Conservation (phyloP, 2,329 filamentous ascomycete species). For the Scedosporium aurantiacum region DNA sequence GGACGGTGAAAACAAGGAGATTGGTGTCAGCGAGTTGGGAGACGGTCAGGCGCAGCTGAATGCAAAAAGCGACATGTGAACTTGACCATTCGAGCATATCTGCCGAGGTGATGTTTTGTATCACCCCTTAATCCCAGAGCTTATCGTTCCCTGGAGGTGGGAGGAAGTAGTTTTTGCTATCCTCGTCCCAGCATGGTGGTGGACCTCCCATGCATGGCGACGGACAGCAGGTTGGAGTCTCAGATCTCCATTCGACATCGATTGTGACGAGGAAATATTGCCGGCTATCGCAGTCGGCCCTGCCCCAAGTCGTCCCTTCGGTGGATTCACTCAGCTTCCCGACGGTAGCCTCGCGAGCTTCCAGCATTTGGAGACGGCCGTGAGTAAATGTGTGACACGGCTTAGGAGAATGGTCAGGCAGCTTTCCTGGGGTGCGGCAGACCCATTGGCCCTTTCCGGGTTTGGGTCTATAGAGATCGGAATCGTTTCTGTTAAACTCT, state of each 20-base stretch:
- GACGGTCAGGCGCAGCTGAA: no score
- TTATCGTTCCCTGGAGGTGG: not conserved
- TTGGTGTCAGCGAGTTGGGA: no score
- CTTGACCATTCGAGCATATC: not conserved
- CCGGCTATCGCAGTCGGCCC: constrained; percentile 19
- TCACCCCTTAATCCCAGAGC: not conserved
- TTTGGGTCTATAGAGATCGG: constrained; percentile 15
- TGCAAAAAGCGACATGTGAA: not conserved
- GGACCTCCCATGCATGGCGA: not conserved
- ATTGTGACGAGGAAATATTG: not conserved
- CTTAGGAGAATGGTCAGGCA: constrained; percentile 11
- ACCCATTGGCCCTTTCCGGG: constrained; percentile 20
- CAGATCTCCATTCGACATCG: not conserved
- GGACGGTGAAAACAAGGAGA: not conserved
- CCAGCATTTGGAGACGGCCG: constrained; percentile 22
- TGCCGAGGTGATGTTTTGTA: not conserved
- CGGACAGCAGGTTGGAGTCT: not conserved
- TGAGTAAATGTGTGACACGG: constrained; percentile 23
- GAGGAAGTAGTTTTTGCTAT: not conserved
- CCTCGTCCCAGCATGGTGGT: not conserved
- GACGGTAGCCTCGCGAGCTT: constrained; percentile 23
- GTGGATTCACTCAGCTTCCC: constrained; percentile 25
- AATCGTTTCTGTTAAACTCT: constrained; percentile 22
- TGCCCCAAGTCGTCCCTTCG: constrained; percentile 25
- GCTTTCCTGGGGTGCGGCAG: constrained; percentile 23